Percentiles rank a stretch among this genome's conserved stretches.
Evolutionary conservation across 257 asterid genomes (phyloP).

Genomic region (Plantago ovata): DNA sequence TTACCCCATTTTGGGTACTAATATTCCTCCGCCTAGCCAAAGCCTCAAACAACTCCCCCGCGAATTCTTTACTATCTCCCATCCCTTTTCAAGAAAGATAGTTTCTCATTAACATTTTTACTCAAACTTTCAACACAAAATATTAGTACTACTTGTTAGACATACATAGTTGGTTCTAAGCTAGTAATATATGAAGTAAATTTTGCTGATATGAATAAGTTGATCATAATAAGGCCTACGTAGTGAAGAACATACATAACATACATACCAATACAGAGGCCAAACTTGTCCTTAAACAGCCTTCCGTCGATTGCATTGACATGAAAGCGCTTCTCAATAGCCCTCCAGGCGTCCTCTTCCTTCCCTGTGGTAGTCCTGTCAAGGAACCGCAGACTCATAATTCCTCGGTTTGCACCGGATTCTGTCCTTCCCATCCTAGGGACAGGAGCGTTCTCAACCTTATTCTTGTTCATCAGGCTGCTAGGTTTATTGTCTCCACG

Average conservation of each 20-base stretch:
- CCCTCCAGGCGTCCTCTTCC: slow-evolving; percentile 74
- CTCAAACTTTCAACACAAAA: too few species aligned
- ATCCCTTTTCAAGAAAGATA: slow-evolving; percentile 46
- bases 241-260: too few species aligned
- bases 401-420: slow-evolving; percentile 62
- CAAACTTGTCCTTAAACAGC: slow-evolving; percentile 71
- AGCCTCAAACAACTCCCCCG: slow-evolving; percentile 73
- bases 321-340: slow-evolving; percentile 58
- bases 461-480: slow-evolving; percentile 27
- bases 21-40: slow-evolving; percentile 67
- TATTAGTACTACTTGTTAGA: too few species aligned
- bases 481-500: too few species aligned
- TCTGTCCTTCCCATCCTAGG: slow-evolving; percentile 42
- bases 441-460: not conserved
- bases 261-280: slow-evolving; percentile 70
- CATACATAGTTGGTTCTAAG: too few species aligned
- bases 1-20: slow-evolving; percentile 50
- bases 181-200: too few species aligned
- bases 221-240: too few species aligned
- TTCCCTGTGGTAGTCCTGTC: slow-evolving; percentile 66
- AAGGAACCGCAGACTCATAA: slow-evolving; percentile 67
- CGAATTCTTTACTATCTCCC: slow-evolving; percentile 90
- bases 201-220: too few species aligned
- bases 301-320: slow-evolving; percentile 39
- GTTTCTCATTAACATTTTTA: not conserved